These are phyloP conservation scores for Ambrosiella beaveri DNA, from an alignment of 2,329 filamentous ascomycete genomes.

Conservation along the genomic window DNA sequence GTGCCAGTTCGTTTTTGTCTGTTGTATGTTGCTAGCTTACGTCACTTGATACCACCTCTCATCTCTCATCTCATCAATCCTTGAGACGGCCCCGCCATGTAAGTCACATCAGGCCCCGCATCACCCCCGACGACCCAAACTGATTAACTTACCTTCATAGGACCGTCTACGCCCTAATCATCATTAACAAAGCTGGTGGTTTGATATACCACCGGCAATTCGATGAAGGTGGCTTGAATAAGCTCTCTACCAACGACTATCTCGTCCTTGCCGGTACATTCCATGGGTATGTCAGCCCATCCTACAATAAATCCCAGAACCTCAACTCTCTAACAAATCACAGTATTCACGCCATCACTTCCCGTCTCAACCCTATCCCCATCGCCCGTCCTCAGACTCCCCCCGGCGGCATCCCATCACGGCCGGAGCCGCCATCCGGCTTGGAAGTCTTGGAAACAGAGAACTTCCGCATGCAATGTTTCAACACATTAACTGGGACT, in stretches of 20 bases:
- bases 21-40: not conserved
- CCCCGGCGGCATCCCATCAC: constrained; percentile 21
- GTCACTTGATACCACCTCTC: not conserved
- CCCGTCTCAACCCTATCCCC: constrained; percentile 39
- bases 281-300: constrained; percentile 48
- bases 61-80: not conserved
- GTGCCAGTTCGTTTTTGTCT: not conserved
- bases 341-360: constrained; percentile 53
- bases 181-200: constrained; percentile 97
- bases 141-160: constrained; percentile 27
- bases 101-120: not conserved
- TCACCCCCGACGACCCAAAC: not conserved
- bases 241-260: constrained; percentile 88
- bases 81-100: not conserved
- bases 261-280: constrained; percentile 94
- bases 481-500: constrained; percentile 81
- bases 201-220: constrained; percentile 94
- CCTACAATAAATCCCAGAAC: not conserved
- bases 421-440: constrained; percentile 53
- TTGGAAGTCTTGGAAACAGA: constrained; percentile 87
- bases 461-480: constrained; percentile 90
- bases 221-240: constrained; percentile 65
- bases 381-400: constrained; percentile 15
- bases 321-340: not conserved
- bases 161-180: constrained; percentile 87